Conservation (phyloP, 1,139 yeast species). For the Arxiozyma heterogenica region DNA sequence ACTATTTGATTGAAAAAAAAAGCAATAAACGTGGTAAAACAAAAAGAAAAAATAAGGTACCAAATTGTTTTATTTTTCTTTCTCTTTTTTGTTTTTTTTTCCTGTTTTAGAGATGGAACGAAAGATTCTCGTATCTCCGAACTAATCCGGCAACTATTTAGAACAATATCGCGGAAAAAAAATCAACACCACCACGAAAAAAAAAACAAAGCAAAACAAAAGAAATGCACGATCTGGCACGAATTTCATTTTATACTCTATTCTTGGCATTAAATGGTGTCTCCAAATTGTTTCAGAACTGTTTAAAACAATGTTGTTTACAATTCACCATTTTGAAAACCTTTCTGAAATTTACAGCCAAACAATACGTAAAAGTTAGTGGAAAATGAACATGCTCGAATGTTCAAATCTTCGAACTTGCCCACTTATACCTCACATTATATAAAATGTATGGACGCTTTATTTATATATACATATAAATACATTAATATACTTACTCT, state of each 20-base stretch:
- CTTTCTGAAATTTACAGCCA: not conserved
- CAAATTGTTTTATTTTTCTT: too few species aligned
- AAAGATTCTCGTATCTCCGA: not conserved
- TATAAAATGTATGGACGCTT: not conserved
- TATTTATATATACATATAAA: too few species aligned
- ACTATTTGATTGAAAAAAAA: too few species aligned
- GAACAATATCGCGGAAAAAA: not conserved
- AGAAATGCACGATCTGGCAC: not conserved
- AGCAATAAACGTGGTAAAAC: too few species aligned
- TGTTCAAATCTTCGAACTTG: too few species aligned
- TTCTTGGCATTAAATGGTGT: not conserved
- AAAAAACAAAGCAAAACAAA: too few species aligned
- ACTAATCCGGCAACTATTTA: not conserved
- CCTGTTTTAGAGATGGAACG: not conserved
- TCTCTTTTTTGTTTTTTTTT: too few species aligned
- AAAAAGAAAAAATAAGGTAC: not conserved
- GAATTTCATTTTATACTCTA: not conserved
- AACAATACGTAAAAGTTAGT: not conserved
- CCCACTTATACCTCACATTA: too few species aligned
- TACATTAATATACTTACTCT: too few species aligned
- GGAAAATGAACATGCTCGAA: too few species aligned
- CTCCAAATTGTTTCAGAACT: not conserved
- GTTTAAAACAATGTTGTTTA: not conserved
- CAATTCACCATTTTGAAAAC: not conserved
- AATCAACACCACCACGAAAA: not conserved